Conservation (phyloP, 495 filamentous ascomycete genomes). For the Hypoxylon lienhwacheense region DNA sequence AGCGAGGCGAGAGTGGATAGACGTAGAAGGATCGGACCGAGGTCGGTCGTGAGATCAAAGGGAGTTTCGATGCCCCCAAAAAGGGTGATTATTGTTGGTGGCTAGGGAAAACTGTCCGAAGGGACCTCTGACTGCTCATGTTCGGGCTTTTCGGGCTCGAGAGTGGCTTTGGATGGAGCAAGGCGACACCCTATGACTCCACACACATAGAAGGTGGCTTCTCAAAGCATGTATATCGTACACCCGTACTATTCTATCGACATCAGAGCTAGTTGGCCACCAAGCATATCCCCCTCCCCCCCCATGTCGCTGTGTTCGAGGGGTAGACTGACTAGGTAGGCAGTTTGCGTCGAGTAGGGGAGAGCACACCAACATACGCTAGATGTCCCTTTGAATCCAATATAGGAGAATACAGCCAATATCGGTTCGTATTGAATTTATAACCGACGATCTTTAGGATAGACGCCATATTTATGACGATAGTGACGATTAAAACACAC, state of each 20-base stretch:
- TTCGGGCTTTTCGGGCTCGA: slow-evolving; percentile 4
- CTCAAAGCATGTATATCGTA: not conserved
- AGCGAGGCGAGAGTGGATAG: slow-evolving; percentile 2
- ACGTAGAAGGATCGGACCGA: slow-evolving; percentile 27
- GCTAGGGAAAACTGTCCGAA: slow-evolving; percentile 16
- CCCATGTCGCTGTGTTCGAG: slow-evolving; percentile 1
- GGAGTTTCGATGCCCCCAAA: not conserved
- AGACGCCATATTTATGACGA: not conserved
- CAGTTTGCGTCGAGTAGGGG: not conserved
- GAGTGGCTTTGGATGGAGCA: slow-evolving; percentile 4
- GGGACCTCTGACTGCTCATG: slow-evolving; percentile 1
- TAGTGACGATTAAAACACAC: slow-evolving; percentile 5
- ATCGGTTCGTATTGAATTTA: slow-evolving; percentile 8
- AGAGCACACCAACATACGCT: slow-evolving; percentile 14
- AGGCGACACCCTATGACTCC: slow-evolving; percentile 7
- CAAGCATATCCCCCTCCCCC: not conserved
- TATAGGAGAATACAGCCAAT: not conserved
- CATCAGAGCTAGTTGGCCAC: slow-evolving; percentile 11
- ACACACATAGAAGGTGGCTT: slow-evolving; percentile 5
- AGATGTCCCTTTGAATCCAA: not conserved
- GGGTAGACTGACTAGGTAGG: slow-evolving; percentile 5
- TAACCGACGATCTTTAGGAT: not conserved
- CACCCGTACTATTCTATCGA: not conserved
- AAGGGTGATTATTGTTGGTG: slow-evolving; percentile 15
- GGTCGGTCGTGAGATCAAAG: slow-evolving; percentile 3